Conservation (phyloP, 768 basidiomycete species). For the Tulasnella sp. region DNA sequence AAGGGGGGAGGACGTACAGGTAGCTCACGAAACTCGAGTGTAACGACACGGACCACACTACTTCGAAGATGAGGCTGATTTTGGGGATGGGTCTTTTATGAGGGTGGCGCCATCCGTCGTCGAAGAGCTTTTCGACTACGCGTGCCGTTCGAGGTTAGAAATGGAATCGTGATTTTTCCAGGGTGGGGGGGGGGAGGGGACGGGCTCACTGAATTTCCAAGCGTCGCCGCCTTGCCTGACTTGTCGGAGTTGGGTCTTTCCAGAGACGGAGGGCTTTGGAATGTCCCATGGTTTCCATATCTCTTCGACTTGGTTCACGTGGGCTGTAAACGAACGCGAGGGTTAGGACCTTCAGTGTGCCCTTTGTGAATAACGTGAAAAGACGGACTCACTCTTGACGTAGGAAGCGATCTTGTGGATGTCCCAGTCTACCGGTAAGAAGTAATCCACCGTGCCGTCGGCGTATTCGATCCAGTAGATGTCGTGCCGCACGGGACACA, state of each 20-base stretch:
- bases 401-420: not conserved
- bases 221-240: not conserved
- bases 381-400: not conserved
- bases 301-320: not conserved
- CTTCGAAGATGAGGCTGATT: not conserved
- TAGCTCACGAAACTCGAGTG: not conserved
- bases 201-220: not conserved
- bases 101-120: not conserved
- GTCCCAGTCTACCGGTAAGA: constrained; percentile 5
- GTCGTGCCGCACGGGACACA: constrained; percentile 2
- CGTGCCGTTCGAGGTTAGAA: too few species aligned
- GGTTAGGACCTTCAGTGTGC: not conserved
- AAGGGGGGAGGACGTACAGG: not conserved
- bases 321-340: not conserved
- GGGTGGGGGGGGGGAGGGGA: not conserved
- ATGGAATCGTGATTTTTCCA: too few species aligned
- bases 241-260: not conserved
- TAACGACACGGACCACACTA: not conserved
- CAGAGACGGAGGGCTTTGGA: not conserved
- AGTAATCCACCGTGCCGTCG: constrained; percentile 8
- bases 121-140: not conserved
- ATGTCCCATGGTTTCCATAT: not conserved
- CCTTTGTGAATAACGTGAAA: not conserved
- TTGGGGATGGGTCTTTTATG: not conserved
- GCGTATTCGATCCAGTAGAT: constrained; percentile 8